Evolutionary conservation across 2,329 filamentous ascomycete species (phyloP).

Genomic region (Colletotrichum tropicicola): DNA sequence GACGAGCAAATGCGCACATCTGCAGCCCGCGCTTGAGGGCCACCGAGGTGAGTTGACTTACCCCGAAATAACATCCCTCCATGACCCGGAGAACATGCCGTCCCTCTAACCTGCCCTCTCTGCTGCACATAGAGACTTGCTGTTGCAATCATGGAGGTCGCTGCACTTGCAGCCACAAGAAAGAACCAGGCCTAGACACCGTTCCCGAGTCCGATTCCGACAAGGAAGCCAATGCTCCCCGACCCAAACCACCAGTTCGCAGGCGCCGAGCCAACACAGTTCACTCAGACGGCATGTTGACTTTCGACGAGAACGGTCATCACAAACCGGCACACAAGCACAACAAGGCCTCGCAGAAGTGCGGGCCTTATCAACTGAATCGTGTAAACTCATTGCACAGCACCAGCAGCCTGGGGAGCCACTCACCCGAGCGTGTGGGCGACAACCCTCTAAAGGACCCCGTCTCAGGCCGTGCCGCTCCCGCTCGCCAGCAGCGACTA

Average conservation of each 20-base stretch:
- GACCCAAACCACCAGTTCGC: slow-evolving; percentile 53
- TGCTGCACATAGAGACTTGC: slow-evolving; percentile 64
- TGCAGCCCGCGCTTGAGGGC: slow-evolving; percentile 65
- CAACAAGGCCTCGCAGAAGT: slow-evolving; percentile 68
- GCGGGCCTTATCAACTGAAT: slow-evolving; percentile 68
- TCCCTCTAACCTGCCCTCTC: slow-evolving; percentile 19
- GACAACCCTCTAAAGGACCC: slow-evolving; percentile 49
- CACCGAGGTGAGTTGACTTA: slow-evolving; percentile 65
- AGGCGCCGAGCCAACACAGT: slow-evolving; percentile 69
- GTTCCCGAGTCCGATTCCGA: slow-evolving; percentile 72
- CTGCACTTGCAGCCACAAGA: slow-evolving; percentile 73
- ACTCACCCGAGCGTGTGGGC: slow-evolving; percentile 53
- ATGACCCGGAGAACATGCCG: slow-evolving; percentile 35
- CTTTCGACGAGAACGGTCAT: slow-evolving; percentile 71
- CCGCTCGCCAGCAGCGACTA: slow-evolving; percentile 57
- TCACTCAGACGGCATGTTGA: slow-evolving; percentile 67
- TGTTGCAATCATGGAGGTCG: slow-evolving; percentile 76
- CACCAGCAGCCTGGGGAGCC: slow-evolving; percentile 56
- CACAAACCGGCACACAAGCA: slow-evolving; percentile 71
- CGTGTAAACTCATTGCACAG: slow-evolving; percentile 67
- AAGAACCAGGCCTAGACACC: slow-evolving; percentile 67
- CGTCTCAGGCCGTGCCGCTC: slow-evolving; percentile 46
- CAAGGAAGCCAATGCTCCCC: slow-evolving; percentile 46
- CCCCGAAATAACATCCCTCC: slow-evolving; percentile 33
- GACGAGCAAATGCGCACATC: slow-evolving; percentile 74